Conservation (phyloP, 805 yeast species). For the Saccharomyces eubayanus region DNA sequence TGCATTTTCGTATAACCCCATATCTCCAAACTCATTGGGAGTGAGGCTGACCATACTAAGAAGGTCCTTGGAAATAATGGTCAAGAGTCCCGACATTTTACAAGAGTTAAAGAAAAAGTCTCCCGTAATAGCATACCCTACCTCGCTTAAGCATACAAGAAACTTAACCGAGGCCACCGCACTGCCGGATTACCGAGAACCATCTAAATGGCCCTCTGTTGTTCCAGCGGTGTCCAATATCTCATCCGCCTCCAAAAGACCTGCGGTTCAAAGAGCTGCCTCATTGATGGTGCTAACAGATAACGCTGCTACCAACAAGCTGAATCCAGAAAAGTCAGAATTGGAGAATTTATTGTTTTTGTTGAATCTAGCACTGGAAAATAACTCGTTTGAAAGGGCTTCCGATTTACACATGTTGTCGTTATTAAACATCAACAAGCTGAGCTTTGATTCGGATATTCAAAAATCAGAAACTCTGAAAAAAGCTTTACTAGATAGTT, state of each 20-base stretch:
- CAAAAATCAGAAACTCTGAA: slow-evolving; percentile 12
- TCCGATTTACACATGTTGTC: slow-evolving; percentile 25
- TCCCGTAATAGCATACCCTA: not conserved
- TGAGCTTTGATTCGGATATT: slow-evolving; percentile 5
- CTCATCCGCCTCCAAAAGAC: not conserved
- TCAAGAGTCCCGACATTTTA: slow-evolving; percentile 44
- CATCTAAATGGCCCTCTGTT: not conserved
- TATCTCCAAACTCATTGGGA: slow-evolving; percentile 71
- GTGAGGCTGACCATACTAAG: slow-evolving; percentile 63
- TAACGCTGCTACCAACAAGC: not conserved
- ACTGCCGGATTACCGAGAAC: not conserved
- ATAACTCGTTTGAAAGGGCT: slow-evolving; percentile 19
- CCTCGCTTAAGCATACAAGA: slow-evolving; percentile 2
- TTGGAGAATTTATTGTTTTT: slow-evolving; percentile 17
- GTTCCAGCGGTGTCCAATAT: not conserved
- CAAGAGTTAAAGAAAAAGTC: slow-evolving; percentile 2
- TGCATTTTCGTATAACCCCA: slow-evolving; percentile 73
- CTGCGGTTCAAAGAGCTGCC: slow-evolving; percentile 6
- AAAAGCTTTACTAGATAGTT: slow-evolving; percentile 19
- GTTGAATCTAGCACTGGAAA: slow-evolving; percentile 21
- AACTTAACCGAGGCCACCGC: slow-evolving; percentile 1
- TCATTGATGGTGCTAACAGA: slow-evolving; percentile 5
- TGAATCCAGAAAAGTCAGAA: slow-evolving; percentile 4
- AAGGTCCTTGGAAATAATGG: slow-evolving; percentile 61
- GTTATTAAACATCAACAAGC: slow-evolving; percentile 21